Base-by-base conservation (phyloP, 2,329 filamentous ascomycete species). In the Gnomoniopsis smithogilvyi region DNA sequence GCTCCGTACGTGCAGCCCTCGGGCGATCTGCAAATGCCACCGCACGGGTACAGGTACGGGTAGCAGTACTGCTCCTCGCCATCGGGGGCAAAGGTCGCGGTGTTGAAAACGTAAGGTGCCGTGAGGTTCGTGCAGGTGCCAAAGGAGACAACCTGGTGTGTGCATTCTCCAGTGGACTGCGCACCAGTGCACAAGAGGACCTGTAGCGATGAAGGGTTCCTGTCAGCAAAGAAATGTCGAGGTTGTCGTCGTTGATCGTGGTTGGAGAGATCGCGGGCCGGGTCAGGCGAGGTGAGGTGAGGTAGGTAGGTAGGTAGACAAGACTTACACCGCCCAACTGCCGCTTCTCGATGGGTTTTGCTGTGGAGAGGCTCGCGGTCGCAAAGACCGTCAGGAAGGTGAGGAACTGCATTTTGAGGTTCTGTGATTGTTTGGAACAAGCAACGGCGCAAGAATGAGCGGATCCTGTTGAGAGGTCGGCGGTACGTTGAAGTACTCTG, bases 1-100 rank as follows among this genome's bases (percentile, higher is more conserved):
- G 72, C 66, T 38, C 80, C 81, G 60, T 80, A 74, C 0, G 80
- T 82, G 70, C 81, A 84, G 38, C 80, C 81, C 48, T 76, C 78
- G 2, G 79, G 79, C 50, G 79, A 81, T 4, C 54, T 77, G 73
- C 80, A 84, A 61, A 76, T 70, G 22, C 68, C 70, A 36, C 69
- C 70, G 66, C 81, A 83, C 24, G 67, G 57, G 55, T 66, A 65
- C 8, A 73, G 67, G 60, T 74, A 75, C 2, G 79, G 80, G 66
- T 70, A 79, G 71, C 80, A 84, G 62, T 66, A 70, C 63, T 83
- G 82, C 43, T 64, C 64, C 49, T 79, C 80, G 41, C 74, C 78
- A 61, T 83, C 80, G 8, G 78, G 78, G 2, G 78, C 78, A 65
- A 84, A 83, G 0, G 81, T 83, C 55, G 67, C 71, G 34, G 73